A percentile compares a stretch with the other conserved stretches of the same genome.
phyloP scores from a whole-genome alignment of 192 early-diverging fungal species.

The Backusella tuberculispora region DNA sequence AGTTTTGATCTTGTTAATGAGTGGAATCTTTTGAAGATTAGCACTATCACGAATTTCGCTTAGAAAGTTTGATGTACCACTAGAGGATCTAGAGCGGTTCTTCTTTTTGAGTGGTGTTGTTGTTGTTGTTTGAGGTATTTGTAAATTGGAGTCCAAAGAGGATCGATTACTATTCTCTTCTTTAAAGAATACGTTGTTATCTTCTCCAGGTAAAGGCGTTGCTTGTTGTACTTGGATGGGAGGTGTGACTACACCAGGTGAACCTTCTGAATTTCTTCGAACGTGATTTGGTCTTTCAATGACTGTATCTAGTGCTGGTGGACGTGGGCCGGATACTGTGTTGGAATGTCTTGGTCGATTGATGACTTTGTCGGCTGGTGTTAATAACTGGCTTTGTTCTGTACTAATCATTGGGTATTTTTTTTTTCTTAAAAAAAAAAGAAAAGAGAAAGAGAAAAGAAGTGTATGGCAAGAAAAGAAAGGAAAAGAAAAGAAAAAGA shows the following conservation, averaged over 20 bases:
- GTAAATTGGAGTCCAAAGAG: background rate
- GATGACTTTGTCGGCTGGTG: background rate
- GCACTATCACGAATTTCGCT: conserved; percentile 4
- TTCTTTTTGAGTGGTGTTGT: background rate
- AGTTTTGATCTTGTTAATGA: conserved; percentile 10
- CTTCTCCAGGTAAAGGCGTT: background rate
- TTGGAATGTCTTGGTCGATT: conserved; percentile 15
- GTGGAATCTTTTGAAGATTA: conserved; percentile 9
- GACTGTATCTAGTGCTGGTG: conserved; percentile 6
- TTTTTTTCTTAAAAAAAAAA: background rate
- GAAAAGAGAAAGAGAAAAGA: background rate
- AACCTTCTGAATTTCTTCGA: conserved; percentile 41
- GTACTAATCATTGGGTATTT: background rate
- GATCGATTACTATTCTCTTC: background rate
- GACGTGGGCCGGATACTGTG: conserved; percentile 18
- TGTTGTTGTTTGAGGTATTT: background rate
- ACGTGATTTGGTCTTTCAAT: background rate
- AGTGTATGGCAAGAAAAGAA: background rate
- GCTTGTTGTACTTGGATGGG: conserved; percentile 3
- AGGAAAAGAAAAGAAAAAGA: background rate
- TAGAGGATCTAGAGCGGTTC: conserved; percentile 26
- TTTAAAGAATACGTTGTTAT: background rate
- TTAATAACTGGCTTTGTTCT: background rate
- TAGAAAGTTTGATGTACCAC: conserved; percentile 4
- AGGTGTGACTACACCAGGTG: conserved; percentile 8